A percentile compares a stretch with the other conserved stretches of the same genome.
Evolutionary conservation across 73 alveolate species (phyloP).

Genomic region (Paramecium sonneborni): DNA sequence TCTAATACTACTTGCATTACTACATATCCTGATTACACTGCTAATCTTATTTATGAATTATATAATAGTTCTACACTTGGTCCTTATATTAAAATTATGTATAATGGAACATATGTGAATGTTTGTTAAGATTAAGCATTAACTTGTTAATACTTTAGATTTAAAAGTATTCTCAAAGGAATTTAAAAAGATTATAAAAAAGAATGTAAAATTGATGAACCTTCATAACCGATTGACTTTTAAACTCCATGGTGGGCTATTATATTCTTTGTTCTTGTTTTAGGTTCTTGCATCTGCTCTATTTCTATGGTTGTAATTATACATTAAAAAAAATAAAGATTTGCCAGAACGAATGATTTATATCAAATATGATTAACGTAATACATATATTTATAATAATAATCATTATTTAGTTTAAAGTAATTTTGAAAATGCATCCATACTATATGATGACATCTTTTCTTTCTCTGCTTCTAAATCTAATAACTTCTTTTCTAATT

Average conservation of each 20-base stretch:
- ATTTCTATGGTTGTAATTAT: background rate
- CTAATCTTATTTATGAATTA: background rate
- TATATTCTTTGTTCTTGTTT: background rate
- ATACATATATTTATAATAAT: background rate
- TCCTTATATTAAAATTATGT: slow-evolving; percentile 1
- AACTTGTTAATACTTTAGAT: background rate
- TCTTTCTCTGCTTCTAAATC: background rate
- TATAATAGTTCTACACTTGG: background rate
- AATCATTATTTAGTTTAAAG: background rate
- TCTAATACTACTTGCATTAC: background rate
- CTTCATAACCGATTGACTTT: background rate
- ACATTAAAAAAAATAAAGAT: background rate
- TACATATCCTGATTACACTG: slow-evolving; percentile 32
- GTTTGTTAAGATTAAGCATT: background rate
- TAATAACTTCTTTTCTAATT: background rate
- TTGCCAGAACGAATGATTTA: background rate
- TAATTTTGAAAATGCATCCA: slow-evolving; percentile 24
- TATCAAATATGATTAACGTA: background rate
- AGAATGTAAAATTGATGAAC: background rate
- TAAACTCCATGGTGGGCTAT: slow-evolving; percentile 47
- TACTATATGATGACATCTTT: background rate
- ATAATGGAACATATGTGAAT: slow-evolving; percentile 43
- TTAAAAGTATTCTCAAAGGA: background rate
- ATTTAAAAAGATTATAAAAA: background rate
- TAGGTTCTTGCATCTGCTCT: background rate